Base-by-base conservation (phyloP, 2,329 filamentous ascomycete genomes). In the Diplodia mutila region DNA sequence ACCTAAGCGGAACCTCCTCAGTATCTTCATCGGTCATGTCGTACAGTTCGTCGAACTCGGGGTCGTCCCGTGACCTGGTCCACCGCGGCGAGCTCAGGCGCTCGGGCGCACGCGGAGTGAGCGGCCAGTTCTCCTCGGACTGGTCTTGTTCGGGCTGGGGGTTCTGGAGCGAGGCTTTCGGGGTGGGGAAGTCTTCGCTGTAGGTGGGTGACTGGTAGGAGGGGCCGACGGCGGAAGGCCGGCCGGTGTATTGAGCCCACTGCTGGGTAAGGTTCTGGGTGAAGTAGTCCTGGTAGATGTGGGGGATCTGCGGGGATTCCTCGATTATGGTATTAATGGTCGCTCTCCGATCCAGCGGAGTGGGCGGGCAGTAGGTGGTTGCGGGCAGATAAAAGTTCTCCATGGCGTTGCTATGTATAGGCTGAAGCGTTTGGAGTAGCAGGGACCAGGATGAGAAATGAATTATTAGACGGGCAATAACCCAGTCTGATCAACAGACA, bases 31-130 rank as follows among this genome's bases (percentile, higher is more conserved):
- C 93, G 18, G 92, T 93, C 51, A 92, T 86, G 78, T 95, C 91
- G 78, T 97, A 97, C 59, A 97, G 82, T 73, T 96, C 92, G 78
- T 97, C 92, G 73, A 94, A 94, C 71, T 92, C 90, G 72, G 87
- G 91, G 70, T 85, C 85, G 72, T 88, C 87, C 71, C 90, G 90
- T 76, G 85, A 82, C 72, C 87, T 84, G 69, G 79, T 89, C 91
- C 90, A 89, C 70, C 86, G 84, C 87, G 49, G 83, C 23, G 87
- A 86, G 64, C 87, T 88, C 42, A 88, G 85, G 67, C 89, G 82
- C 74, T 87, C 84, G 55, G 87, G 32, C 1, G 49, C 27, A 11
- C 16, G 5, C 7, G 54, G 57, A 7, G 55, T 48, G n/a, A 67
- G 48, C 18, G 65, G 65, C 55, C 65, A 61, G 46, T 67, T 52